Base-by-base conservation (phyloP, 257 asterid species). In the Pogostemon cablin region DNA sequence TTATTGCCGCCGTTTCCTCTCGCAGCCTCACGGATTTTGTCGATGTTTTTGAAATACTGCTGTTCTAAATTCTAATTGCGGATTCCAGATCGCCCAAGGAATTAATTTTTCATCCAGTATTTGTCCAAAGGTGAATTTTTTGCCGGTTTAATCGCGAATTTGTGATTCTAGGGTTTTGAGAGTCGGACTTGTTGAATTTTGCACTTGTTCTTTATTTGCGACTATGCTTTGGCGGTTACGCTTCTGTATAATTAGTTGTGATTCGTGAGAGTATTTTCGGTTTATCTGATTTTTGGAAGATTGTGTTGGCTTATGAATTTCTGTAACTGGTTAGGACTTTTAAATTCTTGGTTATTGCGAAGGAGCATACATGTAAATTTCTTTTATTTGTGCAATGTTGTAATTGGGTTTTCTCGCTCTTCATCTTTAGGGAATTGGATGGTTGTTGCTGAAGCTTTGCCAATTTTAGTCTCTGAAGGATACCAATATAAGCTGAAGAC, bases 91-190 rank as follows among this genome's bases (percentile, higher is more conserved):
- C 73, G 67, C 52, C 46, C 6, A 49, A 3, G 10, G 2, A 62
- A 57, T 52, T 60, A 61, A 55, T 25, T 15, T 74, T 61, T 4
- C 62, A 34, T 47, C 40, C 48, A 35, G 7, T 57, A 40, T 11
- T 62, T 34, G 47, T 47, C 9, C 1, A 56, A 41, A 67, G 70
- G 76, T 62, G 67, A 41, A 10, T 2, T 64, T 49, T 6, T 15
- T 61, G 6, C 17, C 50, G 48, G 9, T 69, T 65, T 44, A 71
- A 11, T 60, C 20, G 46, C 15, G 9, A 15, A 37, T 12, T 68
- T 41, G n/a, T 46, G 62, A 32, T 74, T 71, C 65, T 81, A 81
- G 78, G 82, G 82, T 71, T 81, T 71, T 54, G 32, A 25, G 32
- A 25, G 59, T 68, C 58, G 73, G 75, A 61, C 66, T 71, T 59